Evolutionary conservation across 208 protist species (phyloP).

Genomic region (Novymonas esmeraldas): DNA sequence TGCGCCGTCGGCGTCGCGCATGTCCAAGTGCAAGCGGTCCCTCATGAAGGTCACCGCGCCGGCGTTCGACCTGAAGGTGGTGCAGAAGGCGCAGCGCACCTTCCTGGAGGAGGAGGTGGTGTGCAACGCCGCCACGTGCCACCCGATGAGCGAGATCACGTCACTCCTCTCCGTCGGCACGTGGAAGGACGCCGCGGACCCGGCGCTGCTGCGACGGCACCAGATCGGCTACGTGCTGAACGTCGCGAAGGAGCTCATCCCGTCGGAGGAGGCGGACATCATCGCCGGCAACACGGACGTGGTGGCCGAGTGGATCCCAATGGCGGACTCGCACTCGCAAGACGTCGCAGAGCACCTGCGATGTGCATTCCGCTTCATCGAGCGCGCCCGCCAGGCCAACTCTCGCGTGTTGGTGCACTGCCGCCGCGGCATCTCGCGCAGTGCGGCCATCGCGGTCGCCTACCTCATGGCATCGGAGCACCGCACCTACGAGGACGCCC

Average conservation of each 20-base stretch:
- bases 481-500: conserved; percentile 53
- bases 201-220: conserved; percentile 41
- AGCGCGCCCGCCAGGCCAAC: conserved; percentile 43
- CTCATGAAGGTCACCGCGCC: conserved; percentile 42
- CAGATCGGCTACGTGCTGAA: conserved; percentile 82
- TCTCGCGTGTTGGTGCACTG: conserved; percentile 82
- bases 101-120: conserved; percentile 37
- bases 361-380: conserved; percentile 74
- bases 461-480: conserved; percentile 83
- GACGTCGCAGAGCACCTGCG: conserved; percentile 57
- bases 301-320: conserved; percentile 59
- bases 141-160: conserved; percentile 70
- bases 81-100: conserved; percentile 36
- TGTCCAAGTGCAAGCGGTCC: conserved; percentile 50
- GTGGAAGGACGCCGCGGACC: conserved; percentile 72
- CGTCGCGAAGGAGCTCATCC: conserved; percentile 70
- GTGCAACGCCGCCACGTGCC: conserved; percentile 68
- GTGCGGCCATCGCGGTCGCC: conserved; percentile 70
- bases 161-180: conserved; percentile 68
- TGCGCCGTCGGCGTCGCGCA: conserved; percentile 6
- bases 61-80: conserved; percentile 63
- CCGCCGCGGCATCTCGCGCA: conserved; percentile 79
- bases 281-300: conserved; percentile 32
- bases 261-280: conserved; percentile 21
- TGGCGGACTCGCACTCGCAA: conserved; percentile 73